A percentile compares a stretch with the other conserved stretches of the same genome.
Evolutionary conservation across 306 rosid genomes (phyloP).

Genomic region (Rubus parviflorus): DNA sequence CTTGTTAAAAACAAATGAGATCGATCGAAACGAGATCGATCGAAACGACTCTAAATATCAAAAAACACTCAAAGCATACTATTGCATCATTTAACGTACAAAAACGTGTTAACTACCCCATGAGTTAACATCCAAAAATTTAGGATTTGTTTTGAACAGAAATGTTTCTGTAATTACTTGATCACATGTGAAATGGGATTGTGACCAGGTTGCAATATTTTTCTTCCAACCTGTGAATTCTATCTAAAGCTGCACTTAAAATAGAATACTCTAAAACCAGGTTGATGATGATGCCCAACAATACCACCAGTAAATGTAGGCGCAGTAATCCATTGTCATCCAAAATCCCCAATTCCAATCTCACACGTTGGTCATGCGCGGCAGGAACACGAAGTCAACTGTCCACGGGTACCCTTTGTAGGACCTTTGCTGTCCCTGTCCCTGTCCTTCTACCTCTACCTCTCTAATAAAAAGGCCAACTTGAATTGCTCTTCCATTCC

Average conservation of each 20-base stretch:
- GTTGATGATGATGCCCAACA: not conserved
- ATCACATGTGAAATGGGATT: not conserved
- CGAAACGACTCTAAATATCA: too few species aligned
- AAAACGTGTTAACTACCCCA: not conserved
- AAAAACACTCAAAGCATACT: too few species aligned
- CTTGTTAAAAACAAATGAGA: too few species aligned
- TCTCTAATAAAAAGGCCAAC: constrained; percentile 16
- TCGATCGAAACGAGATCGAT: too few species aligned
- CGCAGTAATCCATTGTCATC: constrained; percentile 27
- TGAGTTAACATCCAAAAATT: not conserved
- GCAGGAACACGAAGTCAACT: constrained; percentile 50
- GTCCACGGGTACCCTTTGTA: constrained; percentile 17
- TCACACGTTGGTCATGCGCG: constrained; percentile 40
- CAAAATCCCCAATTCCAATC: constrained; percentile 4
- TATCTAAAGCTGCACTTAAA: not conserved
- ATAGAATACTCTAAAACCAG: constrained; percentile 7
- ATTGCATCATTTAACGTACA: too few species aligned
- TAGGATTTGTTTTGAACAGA: not conserved
- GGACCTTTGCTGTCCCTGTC: not conserved
- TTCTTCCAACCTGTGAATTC: not conserved
- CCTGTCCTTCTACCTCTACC: not conserved
- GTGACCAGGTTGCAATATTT: not conserved
- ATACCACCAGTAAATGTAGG: not conserved
- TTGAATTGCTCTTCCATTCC: constrained; percentile 5
- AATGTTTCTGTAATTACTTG: not conserved